Conservation (phyloP, 257 asterid species). For the Cynanchum wilfordii region DNA sequence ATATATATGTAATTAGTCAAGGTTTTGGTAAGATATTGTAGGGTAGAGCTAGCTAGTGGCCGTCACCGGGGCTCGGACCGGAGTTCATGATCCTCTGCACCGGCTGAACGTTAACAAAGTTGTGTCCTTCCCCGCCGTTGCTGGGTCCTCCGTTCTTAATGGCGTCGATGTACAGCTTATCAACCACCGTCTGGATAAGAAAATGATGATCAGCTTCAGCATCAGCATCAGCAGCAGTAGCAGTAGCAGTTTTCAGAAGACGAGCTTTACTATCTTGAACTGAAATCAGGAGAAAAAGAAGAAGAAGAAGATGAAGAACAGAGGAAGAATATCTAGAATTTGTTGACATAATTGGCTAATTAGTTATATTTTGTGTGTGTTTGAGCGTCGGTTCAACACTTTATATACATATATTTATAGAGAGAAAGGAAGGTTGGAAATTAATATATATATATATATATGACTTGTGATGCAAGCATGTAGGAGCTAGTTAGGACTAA, state of each 20-base stretch:
- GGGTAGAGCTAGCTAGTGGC: conserved; percentile 12
- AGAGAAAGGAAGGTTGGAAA: background rate
- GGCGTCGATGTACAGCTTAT: conserved; percentile 18
- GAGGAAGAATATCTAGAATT: background rate
- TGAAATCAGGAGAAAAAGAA: conserved; percentile 1
- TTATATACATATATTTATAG: background rate
- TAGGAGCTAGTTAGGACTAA: background rate
- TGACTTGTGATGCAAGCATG: background rate
- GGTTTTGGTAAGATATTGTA: background rate
- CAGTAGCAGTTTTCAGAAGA: conserved; percentile 10
- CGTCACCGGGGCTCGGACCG: conserved; percentile 30
- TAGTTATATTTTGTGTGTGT: too few relatives aligned
- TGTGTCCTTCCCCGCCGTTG: conserved; percentile 20
- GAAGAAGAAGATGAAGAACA: background rate
- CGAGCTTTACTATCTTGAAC: conserved; percentile 17
- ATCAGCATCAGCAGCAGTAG: background rate
- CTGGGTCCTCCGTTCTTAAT: conserved; percentile 30
- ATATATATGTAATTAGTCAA: too few relatives aligned
- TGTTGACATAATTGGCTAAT: conserved; percentile 5
- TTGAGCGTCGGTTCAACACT: background rate
- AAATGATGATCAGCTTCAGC: background rate
- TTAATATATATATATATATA: too few relatives aligned
- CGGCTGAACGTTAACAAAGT: conserved; percentile 6
- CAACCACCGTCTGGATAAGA: background rate
- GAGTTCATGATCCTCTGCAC: conserved; percentile 21